Conservation (phyloP, 2,329 filamentous ascomycete genomes). For the Cercospora zeina region DNA sequence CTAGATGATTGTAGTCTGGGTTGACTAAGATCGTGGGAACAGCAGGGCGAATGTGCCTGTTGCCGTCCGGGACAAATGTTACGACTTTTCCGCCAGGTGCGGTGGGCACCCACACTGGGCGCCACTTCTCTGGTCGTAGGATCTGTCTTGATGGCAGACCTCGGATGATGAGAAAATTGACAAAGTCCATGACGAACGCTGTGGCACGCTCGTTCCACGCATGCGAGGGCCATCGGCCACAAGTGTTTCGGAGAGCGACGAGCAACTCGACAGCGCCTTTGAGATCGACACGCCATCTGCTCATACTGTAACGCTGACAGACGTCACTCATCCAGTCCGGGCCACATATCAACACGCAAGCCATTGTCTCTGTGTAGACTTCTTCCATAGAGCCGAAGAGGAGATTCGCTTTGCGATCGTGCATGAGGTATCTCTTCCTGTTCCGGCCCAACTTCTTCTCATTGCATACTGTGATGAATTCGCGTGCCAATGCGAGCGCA, state of each 20-base stretch:
- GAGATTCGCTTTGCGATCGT: conserved; percentile 37
- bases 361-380: conserved; percentile 46
- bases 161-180: conserved; percentile 40
- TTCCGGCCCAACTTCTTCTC: conserved; percentile 36
- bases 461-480: conserved; percentile 41
- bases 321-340: conserved; percentile 44
- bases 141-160: conserved; percentile 39
- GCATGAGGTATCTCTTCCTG: conserved; percentile 38
- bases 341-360: conserved; percentile 46
- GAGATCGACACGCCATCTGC: conserved; percentile 38
- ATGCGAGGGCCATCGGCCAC: conserved; percentile 35
- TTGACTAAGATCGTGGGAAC: conserved; percentile 37
- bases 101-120: conserved; percentile 34
- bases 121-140: conserved; percentile 34
- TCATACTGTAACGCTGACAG: conserved; percentile 38
- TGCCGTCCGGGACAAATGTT: conserved; percentile 36
- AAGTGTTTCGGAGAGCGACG: conserved; percentile 43
- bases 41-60: conserved; percentile 29
- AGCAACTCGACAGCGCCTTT: conserved; percentile 38
- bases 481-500: conserved; percentile 36
- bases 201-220: conserved; percentile 36
- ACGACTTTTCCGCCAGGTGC: conserved; percentile 34
- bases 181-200: conserved; percentile 41
- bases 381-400: conserved; percentile 45
- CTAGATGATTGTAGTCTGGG: conserved; percentile 39